These are phyloP conservation scores for Astrocystis sublimbata DNA, from an alignment of 495 filamentous ascomycete genomes.

Conservation along the genomic window DNA sequence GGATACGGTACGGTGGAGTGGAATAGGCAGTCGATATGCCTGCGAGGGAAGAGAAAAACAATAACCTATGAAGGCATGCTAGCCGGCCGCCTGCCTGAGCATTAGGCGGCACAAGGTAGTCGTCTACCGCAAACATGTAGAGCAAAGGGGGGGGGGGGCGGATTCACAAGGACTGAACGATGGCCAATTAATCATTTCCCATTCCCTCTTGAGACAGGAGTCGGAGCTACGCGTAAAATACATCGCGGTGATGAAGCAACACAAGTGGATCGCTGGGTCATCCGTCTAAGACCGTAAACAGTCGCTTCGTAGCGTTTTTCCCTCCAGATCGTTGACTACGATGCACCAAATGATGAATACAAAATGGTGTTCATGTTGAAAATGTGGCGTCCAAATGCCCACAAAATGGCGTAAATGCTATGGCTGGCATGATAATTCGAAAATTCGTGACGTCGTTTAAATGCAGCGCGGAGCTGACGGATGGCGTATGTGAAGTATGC, in stretches of 20 bases:
- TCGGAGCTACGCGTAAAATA: slow-evolving; percentile 5
- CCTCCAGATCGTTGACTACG: background rate
- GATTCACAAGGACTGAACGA: background rate
- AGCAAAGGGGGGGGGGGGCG: background rate
- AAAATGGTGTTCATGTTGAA: background rate
- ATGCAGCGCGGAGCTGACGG: background rate
- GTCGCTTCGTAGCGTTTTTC: background rate
- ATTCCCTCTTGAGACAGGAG: background rate
- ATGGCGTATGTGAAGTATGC: slow-evolving; percentile 1
- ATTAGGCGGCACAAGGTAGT: no score
- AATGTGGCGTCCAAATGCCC: slow-evolving; percentile 7
- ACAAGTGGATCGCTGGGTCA: background rate
- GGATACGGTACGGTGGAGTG: background rate
- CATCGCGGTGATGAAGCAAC: background rate
- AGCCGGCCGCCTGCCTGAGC: no score
- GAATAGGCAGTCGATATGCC: background rate
- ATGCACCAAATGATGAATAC: slow-evolving; percentile 1
- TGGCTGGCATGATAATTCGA: slow-evolving; percentile 25
- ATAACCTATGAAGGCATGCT: no score
- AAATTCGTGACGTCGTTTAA: slow-evolving; percentile 34
- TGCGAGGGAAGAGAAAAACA: background rate
- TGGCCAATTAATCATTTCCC: background rate
- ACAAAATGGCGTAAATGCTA: slow-evolving; percentile 3
- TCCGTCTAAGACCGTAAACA: background rate
- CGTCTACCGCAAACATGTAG: no score